Evolutionary conservation across 345 rosid genomes (phyloP).

Genomic region (Populus alba): DNA sequence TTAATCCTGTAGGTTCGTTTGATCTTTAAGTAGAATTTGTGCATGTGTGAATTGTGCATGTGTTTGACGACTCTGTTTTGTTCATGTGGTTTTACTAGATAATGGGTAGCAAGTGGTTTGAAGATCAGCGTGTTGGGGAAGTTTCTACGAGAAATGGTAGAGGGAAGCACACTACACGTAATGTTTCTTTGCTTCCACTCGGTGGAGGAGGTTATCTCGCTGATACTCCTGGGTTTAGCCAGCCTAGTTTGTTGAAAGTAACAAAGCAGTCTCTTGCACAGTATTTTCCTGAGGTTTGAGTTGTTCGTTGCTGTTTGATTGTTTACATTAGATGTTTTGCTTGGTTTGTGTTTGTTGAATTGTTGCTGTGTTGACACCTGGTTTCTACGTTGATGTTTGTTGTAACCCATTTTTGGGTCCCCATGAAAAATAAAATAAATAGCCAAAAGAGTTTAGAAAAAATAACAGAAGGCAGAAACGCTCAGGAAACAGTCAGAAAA

Average conservation of each 20-base stretch:
- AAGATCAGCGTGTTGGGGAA: constrained; percentile 77
- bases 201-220: constrained; percentile 81
- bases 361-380: neutral
- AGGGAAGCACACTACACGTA: constrained; percentile 88
- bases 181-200: constrained; percentile 77
- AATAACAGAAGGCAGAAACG: too few species aligned
- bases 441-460: too few species aligned
- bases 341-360: neutral
- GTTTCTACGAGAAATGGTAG: constrained; percentile 79
- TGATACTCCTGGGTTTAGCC: constrained; percentile 96
- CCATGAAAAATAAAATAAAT: too few species aligned
- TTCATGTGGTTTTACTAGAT: constrained; percentile 35
- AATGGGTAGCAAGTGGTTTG: constrained; percentile 73
- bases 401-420: too few species aligned
- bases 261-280: constrained; percentile 81
- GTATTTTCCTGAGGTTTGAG: constrained; percentile 82
- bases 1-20: constrained; percentile 59
- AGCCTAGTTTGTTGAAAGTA: constrained; percentile 85
- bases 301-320: neutral
- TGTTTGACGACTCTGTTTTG: neutral
- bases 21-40: neutral
- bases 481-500: too few species aligned
- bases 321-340: neutral
- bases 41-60: neutral
- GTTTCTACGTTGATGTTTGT: neutral